Percentiles rank a stretch among this genome's conserved stretches.
These are phyloP conservation scores for Russula brevipes DNA, from an alignment of 768 basidiomycete genomes.

Conservation along the genomic window DNA sequence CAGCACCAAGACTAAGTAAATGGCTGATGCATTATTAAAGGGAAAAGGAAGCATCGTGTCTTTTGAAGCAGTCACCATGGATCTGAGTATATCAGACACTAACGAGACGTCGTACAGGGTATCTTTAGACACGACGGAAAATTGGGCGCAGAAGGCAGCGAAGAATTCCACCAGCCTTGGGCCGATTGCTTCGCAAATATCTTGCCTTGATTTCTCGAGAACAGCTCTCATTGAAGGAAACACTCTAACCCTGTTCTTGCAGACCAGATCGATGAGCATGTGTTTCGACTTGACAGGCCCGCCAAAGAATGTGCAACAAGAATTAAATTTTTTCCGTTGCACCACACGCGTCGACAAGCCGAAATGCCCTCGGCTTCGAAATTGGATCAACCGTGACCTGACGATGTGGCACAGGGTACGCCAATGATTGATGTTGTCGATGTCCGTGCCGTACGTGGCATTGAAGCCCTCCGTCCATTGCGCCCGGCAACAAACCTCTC, in stretches of 20 bases:
- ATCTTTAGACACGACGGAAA: not conserved
- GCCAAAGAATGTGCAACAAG: not conserved
- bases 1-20: too few relatives aligned
- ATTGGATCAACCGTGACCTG: not conserved
- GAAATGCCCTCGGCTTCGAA: not conserved
- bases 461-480: constrained; percentile 24
- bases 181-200: constrained; percentile 2
- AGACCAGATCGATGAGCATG: constrained; percentile 21
- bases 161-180: constrained; percentile 19
- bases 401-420: constrained; percentile 18
- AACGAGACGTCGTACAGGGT: not conserved
- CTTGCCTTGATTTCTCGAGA: not conserved
- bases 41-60: too few relatives aligned
- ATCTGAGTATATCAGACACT: not conserved
- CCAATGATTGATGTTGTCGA: constrained; percentile 14
- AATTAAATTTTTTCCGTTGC: too few relatives aligned
- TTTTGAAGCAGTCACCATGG: not conserved
- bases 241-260: not conserved
- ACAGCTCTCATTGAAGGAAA: not conserved
- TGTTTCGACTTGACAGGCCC: constrained; percentile 17
- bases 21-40: too few relatives aligned
- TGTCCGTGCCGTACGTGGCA: constrained; percentile 23
- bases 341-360: not conserved
- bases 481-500: not conserved
- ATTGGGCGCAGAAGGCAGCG: constrained; percentile 18